Conservation (phyloP, 2,329 filamentous ascomycete genomes). For the Fusarium sp. region DNA sequence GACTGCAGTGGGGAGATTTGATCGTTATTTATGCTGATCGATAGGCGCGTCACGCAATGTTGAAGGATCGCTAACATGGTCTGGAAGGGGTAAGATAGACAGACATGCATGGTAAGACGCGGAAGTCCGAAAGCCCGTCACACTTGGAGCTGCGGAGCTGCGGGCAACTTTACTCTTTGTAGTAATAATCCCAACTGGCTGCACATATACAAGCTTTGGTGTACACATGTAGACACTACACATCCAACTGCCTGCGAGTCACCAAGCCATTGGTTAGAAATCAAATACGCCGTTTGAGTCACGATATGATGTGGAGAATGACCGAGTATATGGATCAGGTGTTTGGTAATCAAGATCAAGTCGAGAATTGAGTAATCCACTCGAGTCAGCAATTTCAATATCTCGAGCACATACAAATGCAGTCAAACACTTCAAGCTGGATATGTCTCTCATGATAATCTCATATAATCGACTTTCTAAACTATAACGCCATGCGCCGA, state of each 20-base stretch:
- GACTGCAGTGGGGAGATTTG: not conserved
- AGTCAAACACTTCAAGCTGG: not conserved
- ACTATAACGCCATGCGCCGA: not conserved
- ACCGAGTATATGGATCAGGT: not conserved
- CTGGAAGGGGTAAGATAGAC: not conserved
- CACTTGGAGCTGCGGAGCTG: not conserved
- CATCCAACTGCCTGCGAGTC: too few species aligned
- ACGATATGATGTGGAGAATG: not conserved
- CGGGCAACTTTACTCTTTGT: not conserved
- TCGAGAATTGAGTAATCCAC: too few species aligned
- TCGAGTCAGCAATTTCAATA: too few species aligned
- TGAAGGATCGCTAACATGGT: not conserved
- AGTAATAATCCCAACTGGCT: constrained; percentile 13
- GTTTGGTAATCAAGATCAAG: too few species aligned
- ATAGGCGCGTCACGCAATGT: not conserved
- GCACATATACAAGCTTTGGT: too few species aligned
- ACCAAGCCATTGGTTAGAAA: not conserved
- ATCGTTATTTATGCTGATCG: not conserved
- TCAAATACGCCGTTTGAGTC: not conserved
- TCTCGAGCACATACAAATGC: too few species aligned
- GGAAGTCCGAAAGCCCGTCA: not conserved
- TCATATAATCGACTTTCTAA: not conserved
- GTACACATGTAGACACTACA: too few species aligned
- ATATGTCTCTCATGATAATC: not conserved
- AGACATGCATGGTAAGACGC: not conserved